These are phyloP conservation scores for Ciborinia camelliae DNA, from an alignment of 2,329 filamentous ascomycete species.

Conservation along the genomic window DNA sequence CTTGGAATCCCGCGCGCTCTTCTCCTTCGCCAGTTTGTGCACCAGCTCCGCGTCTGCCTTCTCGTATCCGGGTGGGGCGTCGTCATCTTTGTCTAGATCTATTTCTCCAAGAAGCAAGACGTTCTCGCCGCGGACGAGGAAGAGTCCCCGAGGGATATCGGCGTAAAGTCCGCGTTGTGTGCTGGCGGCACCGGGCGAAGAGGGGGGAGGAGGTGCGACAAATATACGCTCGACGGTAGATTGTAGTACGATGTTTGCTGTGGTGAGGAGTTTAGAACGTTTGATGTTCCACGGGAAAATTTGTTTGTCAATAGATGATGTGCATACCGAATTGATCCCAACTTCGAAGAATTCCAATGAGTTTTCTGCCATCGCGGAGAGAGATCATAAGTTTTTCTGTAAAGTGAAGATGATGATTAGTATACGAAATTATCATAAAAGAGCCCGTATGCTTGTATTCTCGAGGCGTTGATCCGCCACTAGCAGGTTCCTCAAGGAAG, in stretches of 20 bases:
- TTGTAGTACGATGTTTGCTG: slow-evolving; percentile 93
- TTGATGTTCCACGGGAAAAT: slow-evolving; percentile 13
- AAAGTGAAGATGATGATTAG: slow-evolving; percentile 3
- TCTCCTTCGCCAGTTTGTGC: slow-evolving; percentile 68
- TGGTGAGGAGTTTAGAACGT: slow-evolving; percentile 14
- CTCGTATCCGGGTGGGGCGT: slow-evolving; percentile 67
- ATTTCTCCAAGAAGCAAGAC: slow-evolving; percentile 95
- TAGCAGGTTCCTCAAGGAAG: neutral
- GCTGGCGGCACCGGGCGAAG: slow-evolving; percentile 28
- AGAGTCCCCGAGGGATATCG: slow-evolving; percentile 81
- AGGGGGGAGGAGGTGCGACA: slow-evolving; percentile 46
- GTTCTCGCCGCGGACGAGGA: slow-evolving; percentile 92
- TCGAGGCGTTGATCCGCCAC: neutral
- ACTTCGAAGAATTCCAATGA: slow-evolving; percentile 86
- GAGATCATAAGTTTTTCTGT: slow-evolving; percentile 92
- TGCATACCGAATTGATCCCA: slow-evolving; percentile 95
- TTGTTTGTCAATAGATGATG: slow-evolving; percentile 1
- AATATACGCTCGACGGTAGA: slow-evolving; percentile 89
- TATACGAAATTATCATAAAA: neutral
- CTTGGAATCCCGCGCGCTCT: slow-evolving; percentile 64
- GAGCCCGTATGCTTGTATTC: neutral
- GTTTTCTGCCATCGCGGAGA: slow-evolving; percentile 87
- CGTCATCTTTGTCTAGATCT: slow-evolving; percentile 93
- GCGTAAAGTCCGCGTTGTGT: slow-evolving; percentile 61
- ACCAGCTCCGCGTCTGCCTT: slow-evolving; percentile 66